A percentile compares a stretch with the other conserved stretches of the same genome.
Conservation (phyloP, 495 filamentous ascomycete genomes). For the Talaromyces ruber region DNA sequence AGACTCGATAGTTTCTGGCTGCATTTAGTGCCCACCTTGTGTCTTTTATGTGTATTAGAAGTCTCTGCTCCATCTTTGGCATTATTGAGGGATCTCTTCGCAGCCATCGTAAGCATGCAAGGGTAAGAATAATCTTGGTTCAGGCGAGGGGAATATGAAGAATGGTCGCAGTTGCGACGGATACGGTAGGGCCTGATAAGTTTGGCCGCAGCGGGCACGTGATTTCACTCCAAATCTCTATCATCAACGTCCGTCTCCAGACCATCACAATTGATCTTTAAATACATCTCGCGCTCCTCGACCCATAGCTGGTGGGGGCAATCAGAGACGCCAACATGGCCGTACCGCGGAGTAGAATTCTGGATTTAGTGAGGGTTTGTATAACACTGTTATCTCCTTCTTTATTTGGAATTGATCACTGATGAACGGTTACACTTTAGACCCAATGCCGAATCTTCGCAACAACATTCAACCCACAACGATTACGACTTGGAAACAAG, state of each 20-base stretch:
- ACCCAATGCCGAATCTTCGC: conserved; percentile 86
- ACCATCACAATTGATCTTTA: not conserved
- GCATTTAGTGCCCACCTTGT: conserved; percentile 7
- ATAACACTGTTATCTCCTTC: not conserved
- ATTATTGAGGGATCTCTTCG: conserved; percentile 12
- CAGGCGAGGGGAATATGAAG: not conserved
- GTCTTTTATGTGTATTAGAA: not conserved
- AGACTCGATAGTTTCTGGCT: conserved; percentile 4
- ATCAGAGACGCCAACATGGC: conserved; percentile 48
- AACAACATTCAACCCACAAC: conserved; percentile 78
- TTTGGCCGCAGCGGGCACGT: not conserved
- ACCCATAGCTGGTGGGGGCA: not conserved
- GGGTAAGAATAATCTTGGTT: not conserved
- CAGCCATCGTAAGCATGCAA: conserved; percentile 11
- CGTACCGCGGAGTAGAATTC: conserved; percentile 58
- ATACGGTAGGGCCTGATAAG: not conserved
- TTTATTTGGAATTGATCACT: not conserved
- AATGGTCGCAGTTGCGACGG: not conserved
- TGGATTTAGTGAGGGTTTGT: conserved; percentile 71
- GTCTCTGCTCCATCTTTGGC: conserved; percentile 1
- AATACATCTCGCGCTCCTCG: not conserved
- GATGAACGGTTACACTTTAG: conserved; percentile 29
- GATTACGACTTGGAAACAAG: conserved; percentile 76
- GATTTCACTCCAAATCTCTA: not conserved
- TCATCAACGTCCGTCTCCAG: not conserved